Percentiles rank a stretch among this genome's conserved stretches.
Evolutionary conservation across 441 rosid species (phyloP).

Genomic region (Isatis lusitanica): DNA sequence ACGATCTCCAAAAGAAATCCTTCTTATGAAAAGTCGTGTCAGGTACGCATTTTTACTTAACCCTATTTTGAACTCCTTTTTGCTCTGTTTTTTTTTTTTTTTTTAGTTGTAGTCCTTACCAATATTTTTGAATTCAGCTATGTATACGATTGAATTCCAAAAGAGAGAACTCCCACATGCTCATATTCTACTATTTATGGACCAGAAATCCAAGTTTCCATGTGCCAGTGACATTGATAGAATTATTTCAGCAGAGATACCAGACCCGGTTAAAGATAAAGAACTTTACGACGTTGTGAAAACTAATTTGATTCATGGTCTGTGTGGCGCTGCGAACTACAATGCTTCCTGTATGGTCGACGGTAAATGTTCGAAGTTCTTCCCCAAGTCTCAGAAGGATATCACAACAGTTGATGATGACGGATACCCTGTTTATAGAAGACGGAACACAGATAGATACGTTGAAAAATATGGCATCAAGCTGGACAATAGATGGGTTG

Average conservation of each 20-base stretch:
- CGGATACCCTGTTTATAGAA: background rate
- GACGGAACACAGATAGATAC: background rate
- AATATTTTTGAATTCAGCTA: too few relatives aligned
- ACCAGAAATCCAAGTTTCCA: background rate
- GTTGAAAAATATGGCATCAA: background rate
- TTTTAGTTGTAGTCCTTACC: too few relatives aligned
- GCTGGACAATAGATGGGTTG: background rate
- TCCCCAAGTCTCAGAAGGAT: background rate
- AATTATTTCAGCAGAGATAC: background rate
- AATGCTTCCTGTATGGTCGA: background rate
- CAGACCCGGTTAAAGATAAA: too few relatives aligned
- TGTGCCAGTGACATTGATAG: background rate
- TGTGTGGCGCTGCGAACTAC: background rate
- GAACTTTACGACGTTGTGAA: background rate
- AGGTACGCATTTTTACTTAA: too few relatives aligned
- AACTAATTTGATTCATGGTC: background rate
- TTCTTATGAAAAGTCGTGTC: too few relatives aligned
- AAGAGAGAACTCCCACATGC: background rate
- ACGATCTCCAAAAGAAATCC: too few relatives aligned
- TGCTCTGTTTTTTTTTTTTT: too few relatives aligned
- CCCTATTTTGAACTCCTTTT: too few relatives aligned
- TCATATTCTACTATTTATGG: background rate
- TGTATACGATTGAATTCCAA: background rate
- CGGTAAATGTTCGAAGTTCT: conserved; percentile 1
- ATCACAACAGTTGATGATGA: background rate